Evolutionary conservation across 805 yeast genomes (phyloP).

Genomic region (Vanderwaltozyma yarrowii): DNA sequence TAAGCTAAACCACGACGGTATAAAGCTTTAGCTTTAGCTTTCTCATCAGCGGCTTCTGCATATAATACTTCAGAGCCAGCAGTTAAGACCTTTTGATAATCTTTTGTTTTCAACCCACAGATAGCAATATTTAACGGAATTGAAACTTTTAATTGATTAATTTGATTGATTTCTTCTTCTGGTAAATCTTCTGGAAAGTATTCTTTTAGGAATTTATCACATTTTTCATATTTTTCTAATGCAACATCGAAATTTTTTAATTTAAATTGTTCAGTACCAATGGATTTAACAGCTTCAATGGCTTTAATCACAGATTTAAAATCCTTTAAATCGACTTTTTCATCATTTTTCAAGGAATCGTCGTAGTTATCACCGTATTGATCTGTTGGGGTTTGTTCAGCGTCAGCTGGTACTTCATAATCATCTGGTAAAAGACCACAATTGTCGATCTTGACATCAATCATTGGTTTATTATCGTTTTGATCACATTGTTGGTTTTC

Average conservation of each 20-base stretch:
- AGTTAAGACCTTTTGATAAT: conserved; percentile 42
- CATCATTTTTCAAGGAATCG: conserved; percentile 65
- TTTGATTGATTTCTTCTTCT: conserved; percentile 40
- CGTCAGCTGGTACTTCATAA: conserved; percentile 36
- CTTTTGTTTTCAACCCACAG: conserved; percentile 53
- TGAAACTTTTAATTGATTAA: conserved; percentile 50
- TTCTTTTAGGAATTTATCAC: conserved; percentile 56
- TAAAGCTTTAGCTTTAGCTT: conserved; percentile 72
- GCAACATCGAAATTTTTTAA: conserved; percentile 49
- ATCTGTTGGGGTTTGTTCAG: conserved; percentile 45
- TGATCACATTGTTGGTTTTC: conserved; percentile 59
- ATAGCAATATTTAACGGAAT: conserved; percentile 65
- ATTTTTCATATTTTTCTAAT: conserved; percentile 60
- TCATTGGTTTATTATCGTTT: conserved; percentile 57
- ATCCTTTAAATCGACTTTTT: conserved; percentile 44
- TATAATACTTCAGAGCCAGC: conserved; percentile 61
- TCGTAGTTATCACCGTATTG: conserved; percentile 82
- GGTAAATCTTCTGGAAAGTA: conserved; percentile 51
- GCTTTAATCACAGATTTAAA: conserved; percentile 64
- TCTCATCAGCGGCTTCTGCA: conserved; percentile 46
- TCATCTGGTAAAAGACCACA: conserved; percentile 70
- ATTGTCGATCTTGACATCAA: conserved; percentile 60
- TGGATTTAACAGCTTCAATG: conserved; percentile 52
- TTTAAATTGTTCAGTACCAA: conserved; percentile 72
- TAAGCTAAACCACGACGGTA: conserved; percentile 80